A percentile compares a stretch with the other conserved stretches of the same genome.
Conservation (phyloP, 768 basidiomycete genomes). For the Nidularia pulvinata region DNA sequence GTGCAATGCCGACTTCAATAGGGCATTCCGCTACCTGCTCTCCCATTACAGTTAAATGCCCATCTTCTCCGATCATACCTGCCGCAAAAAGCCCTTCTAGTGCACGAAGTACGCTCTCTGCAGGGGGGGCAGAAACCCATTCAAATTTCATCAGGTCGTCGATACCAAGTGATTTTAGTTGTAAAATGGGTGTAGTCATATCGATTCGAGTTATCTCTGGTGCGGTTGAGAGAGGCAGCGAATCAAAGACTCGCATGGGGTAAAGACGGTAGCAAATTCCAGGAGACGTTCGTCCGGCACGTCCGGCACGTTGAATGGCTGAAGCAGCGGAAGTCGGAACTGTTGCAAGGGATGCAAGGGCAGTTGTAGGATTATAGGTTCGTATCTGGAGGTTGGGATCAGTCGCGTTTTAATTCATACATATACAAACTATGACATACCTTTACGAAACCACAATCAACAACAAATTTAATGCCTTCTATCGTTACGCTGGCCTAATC, state of each 20-base stretch:
- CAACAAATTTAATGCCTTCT: slow-evolving; percentile 91
- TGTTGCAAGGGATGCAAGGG: slow-evolving; percentile 81
- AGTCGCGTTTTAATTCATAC: no score
- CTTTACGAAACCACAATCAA: slow-evolving; percentile 97
- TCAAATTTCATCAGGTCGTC: slow-evolving; percentile 97
- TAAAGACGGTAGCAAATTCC: slow-evolving; percentile 95
- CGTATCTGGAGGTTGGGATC: slow-evolving; percentile 83
- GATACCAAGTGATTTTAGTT: slow-evolving; percentile 93
- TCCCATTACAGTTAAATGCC: slow-evolving; percentile 75
- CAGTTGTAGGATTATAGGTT: slow-evolving; percentile 85
- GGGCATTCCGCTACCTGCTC: slow-evolving; percentile 93
- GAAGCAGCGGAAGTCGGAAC: slow-evolving; percentile 88
- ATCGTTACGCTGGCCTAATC: slow-evolving; percentile 92
- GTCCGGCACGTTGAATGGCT: slow-evolving; percentile 90
- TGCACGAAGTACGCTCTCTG: slow-evolving; percentile 82
- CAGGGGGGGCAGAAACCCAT: slow-evolving; percentile 89
- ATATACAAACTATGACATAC: no score
- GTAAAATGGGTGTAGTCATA: slow-evolving; percentile 88
- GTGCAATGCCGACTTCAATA: slow-evolving; percentile 90
- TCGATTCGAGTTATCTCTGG: slow-evolving; percentile 94
- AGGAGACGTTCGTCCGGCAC: slow-evolving; percentile 91
- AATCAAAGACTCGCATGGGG: slow-evolving; percentile 56
- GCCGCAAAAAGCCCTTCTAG: slow-evolving; percentile 80
- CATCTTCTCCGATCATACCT: slow-evolving; percentile 84
- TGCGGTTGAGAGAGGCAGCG: slow-evolving; percentile 68